phyloP scores from a whole-genome alignment of 2,329 filamentous ascomycete genomes.

The Trichoderma sp. region DNA sequence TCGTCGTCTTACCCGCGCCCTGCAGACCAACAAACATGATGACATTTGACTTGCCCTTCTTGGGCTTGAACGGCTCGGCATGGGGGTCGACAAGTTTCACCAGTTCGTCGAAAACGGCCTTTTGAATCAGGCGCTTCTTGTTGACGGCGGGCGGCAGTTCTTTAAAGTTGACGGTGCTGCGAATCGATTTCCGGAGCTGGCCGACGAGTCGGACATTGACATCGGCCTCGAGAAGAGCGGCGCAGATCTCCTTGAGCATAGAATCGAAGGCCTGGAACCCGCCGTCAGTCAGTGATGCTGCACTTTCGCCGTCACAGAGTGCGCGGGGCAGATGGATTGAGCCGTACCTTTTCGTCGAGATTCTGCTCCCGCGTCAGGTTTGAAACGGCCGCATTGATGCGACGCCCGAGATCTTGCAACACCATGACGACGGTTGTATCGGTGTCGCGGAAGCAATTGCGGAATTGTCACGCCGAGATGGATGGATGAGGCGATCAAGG shows the following conservation, averaged over 20 bases:
- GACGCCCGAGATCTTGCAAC: slow-evolving; percentile 96
- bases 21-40: slow-evolving; percentile 99
- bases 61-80: slow-evolving; percentile 91
- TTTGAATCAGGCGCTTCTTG: slow-evolving; percentile 98
- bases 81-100: slow-evolving; percentile 95
- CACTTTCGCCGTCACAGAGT: neutral
- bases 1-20: slow-evolving; percentile 96
- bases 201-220: slow-evolving; percentile 94
- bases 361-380: slow-evolving; percentile 90
- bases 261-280: slow-evolving; percentile 75
- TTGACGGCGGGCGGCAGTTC: slow-evolving; percentile 87
- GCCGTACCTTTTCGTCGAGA: slow-evolving; percentile 83
- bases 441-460: neutral
- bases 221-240: slow-evolving; percentile 92
- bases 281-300: slow-evolving; percentile 2
- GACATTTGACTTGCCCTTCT: slow-evolving; percentile 92
- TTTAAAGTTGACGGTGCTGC: slow-evolving; percentile 87
- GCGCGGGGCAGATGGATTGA: slow-evolving; percentile 22
- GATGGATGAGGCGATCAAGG: slow-evolving; percentile 6
- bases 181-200: slow-evolving; percentile 89
- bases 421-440: slow-evolving; percentile 62
- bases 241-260: slow-evolving; percentile 98
- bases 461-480: neutral
- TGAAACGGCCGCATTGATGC: slow-evolving; percentile 94
- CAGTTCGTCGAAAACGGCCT: slow-evolving; percentile 94